Base-by-base conservation (phyloP, 2,329 filamentous ascomycete genomes). In the Keithomyces neogunnii region DNA sequence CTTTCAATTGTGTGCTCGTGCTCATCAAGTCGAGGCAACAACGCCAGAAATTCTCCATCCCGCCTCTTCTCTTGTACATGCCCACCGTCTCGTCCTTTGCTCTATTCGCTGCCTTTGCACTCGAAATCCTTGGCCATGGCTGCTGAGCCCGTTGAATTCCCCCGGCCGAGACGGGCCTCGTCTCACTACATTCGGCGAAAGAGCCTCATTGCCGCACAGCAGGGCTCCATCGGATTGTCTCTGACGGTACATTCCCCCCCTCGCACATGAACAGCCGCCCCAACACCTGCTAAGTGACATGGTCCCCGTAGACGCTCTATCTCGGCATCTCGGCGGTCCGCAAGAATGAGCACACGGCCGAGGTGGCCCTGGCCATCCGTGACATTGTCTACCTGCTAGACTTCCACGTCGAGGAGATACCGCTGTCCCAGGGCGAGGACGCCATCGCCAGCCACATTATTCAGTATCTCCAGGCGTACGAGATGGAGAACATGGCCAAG, bases 351-450 rank as follows among this genome's bases (percentile, higher is more conserved):
- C 70, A 72, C 48, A 74, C 74, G 1, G 73, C 81, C 9, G 76
- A 78, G 4, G 73, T 88, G 29, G 82, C 84, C 11, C 71, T 90
- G 47, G 85, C 85, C 3, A 77, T 86, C 55, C 86, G 89, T 56
- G 86, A 91, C 62, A 81, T 81, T 5, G 84, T 84, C 3, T 91
- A 91, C 62, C 80, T 86, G 28, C 73, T 88, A 44, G 86, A 91
- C 63, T 90, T 86, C 61, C 78, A 79, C 4, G 77, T 87, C 56
- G 77, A 81, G 57, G 70, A 76, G n/a, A 70, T 87, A 45, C 3
- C 11, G 9, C 28, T 42, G 19, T 7, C 4, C 11, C 6, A 35
- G 4, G n/a, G 67, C 35, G 63, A 73, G 19, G 73, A 78, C 51
- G 65, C 70, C 50, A 74, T 86, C 35, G 77, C 77, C 19, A 76